A percentile compares a stretch with the other conserved stretches of the same genome.
Conservation (phyloP, 2,329 filamentous ascomycete species). For the Scedosporium dehoogii region DNA sequence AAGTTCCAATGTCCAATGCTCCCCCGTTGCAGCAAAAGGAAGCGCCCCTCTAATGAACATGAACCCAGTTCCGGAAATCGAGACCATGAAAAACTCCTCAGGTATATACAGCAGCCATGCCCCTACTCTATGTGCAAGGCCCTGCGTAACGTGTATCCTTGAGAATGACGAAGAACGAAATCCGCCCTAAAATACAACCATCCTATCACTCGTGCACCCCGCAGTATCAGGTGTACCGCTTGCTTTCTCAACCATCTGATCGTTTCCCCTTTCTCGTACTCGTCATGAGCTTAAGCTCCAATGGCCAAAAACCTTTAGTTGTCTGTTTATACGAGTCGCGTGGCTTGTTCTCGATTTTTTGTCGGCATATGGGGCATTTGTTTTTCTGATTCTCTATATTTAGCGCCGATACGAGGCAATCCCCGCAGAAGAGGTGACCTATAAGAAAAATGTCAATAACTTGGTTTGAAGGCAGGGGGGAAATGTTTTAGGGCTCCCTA, state of each 20-base stretch:
- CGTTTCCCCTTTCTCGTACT: slow-evolving; percentile 30
- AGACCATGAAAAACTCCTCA: neutral
- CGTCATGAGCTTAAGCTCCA: slow-evolving; percentile 55
- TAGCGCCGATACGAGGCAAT: slow-evolving; percentile 51
- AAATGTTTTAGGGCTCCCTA: neutral
- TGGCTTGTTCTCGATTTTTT: slow-evolving; percentile 42
- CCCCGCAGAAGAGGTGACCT: slow-evolving; percentile 57
- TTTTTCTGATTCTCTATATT: slow-evolving; percentile 44
- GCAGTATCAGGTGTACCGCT: too few relatives aligned
- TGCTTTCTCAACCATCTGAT: neutral
- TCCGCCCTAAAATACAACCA: too few relatives aligned
- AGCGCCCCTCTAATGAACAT: neutral
- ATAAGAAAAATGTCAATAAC: slow-evolving; percentile 11
- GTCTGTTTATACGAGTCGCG: slow-evolving; percentile 30
- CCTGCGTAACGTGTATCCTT: too few relatives aligned
- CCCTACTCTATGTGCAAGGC: neutral
- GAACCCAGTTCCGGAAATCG: neutral
- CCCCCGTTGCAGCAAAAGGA: neutral
- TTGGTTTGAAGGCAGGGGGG: neutral
- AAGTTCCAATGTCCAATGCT: neutral
- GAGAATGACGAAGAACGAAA: neutral
- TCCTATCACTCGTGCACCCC: too few relatives aligned
- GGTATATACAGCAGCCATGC: neutral
- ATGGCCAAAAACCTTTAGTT: slow-evolving; percentile 44
- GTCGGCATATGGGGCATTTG: slow-evolving; percentile 54